phyloP scores from a whole-genome alignment of 495 filamentous ascomycete genomes.

The Letharia lupina region DNA sequence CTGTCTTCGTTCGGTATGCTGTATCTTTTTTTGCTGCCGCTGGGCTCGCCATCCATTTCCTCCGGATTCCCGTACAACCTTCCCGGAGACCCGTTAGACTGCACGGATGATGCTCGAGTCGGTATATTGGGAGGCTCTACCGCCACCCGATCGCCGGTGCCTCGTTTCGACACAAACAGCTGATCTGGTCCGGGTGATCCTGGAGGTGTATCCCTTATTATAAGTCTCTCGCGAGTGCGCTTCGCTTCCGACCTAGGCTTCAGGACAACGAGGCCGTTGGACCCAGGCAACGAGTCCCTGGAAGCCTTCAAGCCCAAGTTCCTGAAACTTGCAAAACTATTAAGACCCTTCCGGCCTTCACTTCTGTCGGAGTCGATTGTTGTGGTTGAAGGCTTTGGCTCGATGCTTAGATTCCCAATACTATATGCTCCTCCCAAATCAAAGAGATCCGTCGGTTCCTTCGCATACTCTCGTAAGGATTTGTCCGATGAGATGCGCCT shows the following conservation, averaged over 20 bases:
- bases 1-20: conserved; percentile 23
- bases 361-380: conserved; percentile 42
- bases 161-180: conserved; percentile 38
- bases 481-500: neutral
- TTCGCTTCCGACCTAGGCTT: conserved; percentile 1
- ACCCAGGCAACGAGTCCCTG: conserved; percentile 44
- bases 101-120: conserved; percentile 12
- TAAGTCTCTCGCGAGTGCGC: conserved; percentile 38
- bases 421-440: conserved; percentile 37
- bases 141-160: neutral
- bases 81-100: conserved; percentile 2
- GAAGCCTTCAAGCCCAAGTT: conserved; percentile 52
- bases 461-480: neutral
- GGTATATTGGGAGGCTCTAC: conserved; percentile 6
- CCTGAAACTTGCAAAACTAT: conserved; percentile 33
- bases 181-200: conserved; percentile 32
- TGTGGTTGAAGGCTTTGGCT: conserved; percentile 40
- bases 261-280: conserved; percentile 9
- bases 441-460: conserved; percentile 8
- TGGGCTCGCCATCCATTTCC: neutral
- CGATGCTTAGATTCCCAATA: conserved; percentile 51
- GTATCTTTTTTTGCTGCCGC: conserved; percentile 28
- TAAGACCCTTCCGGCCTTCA: conserved; percentile 45
- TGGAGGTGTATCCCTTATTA: conserved; percentile 33
- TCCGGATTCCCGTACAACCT: conserved; percentile 10